Conservation (phyloP, 176 grass and related monocot species). For the Oryza meridionalis region DNA sequence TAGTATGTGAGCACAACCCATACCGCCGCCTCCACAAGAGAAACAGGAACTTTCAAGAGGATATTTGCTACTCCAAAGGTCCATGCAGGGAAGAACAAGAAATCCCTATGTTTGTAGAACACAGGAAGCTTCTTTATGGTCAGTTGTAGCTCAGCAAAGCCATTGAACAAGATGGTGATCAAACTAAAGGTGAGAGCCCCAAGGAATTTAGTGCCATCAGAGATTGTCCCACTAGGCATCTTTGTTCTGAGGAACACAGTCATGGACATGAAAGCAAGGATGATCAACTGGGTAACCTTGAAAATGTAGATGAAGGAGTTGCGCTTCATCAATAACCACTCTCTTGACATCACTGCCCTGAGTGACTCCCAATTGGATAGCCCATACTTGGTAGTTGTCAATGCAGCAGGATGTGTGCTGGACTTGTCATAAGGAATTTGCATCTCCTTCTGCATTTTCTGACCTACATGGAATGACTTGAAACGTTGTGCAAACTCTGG, state of each 20-base stretch:
- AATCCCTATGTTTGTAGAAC: constrained; percentile 70
- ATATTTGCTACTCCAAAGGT: constrained; percentile 53
- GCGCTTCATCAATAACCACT: constrained; percentile 61
- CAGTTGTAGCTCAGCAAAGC: constrained; percentile 53
- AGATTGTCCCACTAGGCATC: constrained; percentile 42
- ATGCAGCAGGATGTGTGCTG: constrained; percentile 43
- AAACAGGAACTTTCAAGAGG: constrained; percentile 57
- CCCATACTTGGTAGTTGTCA: constrained; percentile 51
- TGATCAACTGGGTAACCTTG: constrained; percentile 51
- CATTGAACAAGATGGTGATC: constrained; percentile 58
- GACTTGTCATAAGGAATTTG: constrained; percentile 45
- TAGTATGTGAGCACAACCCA: constrained; percentile 68
- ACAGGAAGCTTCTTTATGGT: constrained; percentile 64
- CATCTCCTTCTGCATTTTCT: constrained; percentile 48
- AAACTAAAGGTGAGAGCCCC: constrained; percentile 52
- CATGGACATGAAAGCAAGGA: constrained; percentile 55
- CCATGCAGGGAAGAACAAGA: constrained; percentile 63
- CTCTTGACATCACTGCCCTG: constrained; percentile 51
- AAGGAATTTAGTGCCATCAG: constrained; percentile 46
- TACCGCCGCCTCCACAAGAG: constrained; percentile 48
- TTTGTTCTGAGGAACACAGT: constrained; percentile 59
- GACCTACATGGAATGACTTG: constrained; percentile 49
- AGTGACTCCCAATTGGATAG: constrained; percentile 52
- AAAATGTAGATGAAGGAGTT: constrained; percentile 70
- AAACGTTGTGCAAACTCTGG: constrained; percentile 51